Base-by-base conservation (phyloP, 805 yeast genomes). In the Naumovozyma baii region DNA sequence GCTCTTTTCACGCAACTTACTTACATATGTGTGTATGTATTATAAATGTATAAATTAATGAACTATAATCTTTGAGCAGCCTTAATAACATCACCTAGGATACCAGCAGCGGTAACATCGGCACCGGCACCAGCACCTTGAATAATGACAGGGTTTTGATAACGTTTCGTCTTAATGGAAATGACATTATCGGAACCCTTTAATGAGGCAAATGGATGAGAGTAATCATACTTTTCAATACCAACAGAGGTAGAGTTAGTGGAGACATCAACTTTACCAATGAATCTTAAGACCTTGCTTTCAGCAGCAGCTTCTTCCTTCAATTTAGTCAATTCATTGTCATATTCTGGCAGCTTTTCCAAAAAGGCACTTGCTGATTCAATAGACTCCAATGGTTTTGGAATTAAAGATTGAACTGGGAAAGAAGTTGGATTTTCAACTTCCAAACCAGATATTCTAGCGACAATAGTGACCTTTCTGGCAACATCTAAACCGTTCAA, bases 61-160 rank as follows among this genome's bases (percentile, higher is more conserved):
- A 18, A 18, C 42, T 50, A 57, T 39, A 85, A 63, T 70, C 95
- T 79, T 67, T 88, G 87, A 33, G 94, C 95, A 52, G 86, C 80
- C 71, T 86, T 92, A 59, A 92, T 74, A 29, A 84, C 80, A 61
- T 92, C 99, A 39, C 94, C 95, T 50, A 92, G 73, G 33, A 92
- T 96, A 64, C 98, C 99, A 52, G 81, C 80, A 43, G 84, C 83
- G 25, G 83, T 78, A 34, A 79, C 84, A 14, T 68, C 83, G 34
- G 79, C 80, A 57, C 94, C 92, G 53, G 95, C 76, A 52, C 94
- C 99, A 25, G 99, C 98, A 66, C 99, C 99, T 72, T 92, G 98
- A 54, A 92, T 74, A 46, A 92, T 81, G 61, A 92, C 72, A 39
- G 98, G 98, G 65, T 85, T 86, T 31, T 81, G 75, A 66, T 92